Evolutionary conservation across 495 filamentous ascomycete species (phyloP), one percentile per base, ranked within the genome.

Genomic region (Penicillium waksmanii): DNA sequence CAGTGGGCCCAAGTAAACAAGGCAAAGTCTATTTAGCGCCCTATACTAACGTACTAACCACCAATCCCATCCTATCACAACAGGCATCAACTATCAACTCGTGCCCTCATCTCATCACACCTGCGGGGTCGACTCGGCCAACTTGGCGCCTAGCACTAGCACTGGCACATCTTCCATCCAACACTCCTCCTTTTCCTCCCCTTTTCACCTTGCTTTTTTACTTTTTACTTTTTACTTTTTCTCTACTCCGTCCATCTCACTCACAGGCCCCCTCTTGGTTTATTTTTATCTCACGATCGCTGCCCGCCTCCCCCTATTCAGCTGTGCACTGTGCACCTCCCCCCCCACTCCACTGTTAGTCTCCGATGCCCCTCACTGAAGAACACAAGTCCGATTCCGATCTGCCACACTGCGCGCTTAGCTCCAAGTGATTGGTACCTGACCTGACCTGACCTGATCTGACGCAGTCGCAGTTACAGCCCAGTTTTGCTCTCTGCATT

Each of bases 71-170:
- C 5, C 25, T 27, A 27, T 27, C 25, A 27, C 25, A 27, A 2
- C 6, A 27, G 25, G 25, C 25, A 27, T 27, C 25, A 27, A 58
- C 53, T 62, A 61, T 50, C 62, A 62, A 62, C 53, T 56, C 3
- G 59, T 61, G 48, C 56, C 38, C 10, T 40, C 51, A 53, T 35
- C 55, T 58, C 46, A 55, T 66, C 60, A 60, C 60, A 53, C 65
- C 67, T 65, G 64, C 69, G 62, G 62, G 62, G 64, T 66, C 59
- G 62, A 60, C 60, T 65, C 62, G 62, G 62, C 49, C 57, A 61
- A 57, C 59, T 62, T 38, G 55, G 65, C 62, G 63, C 48, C 43
- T 65, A 55, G 12, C n/a, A n/a, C 21, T 18, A 4, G 0, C n/a
- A 21, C 54, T 36, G 18, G 4, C 61, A 54, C 52, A 13, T 21